These are phyloP conservation scores for Boletus pseudopeckii DNA, from an alignment of 768 basidiomycete species.

Conservation along the genomic window DNA sequence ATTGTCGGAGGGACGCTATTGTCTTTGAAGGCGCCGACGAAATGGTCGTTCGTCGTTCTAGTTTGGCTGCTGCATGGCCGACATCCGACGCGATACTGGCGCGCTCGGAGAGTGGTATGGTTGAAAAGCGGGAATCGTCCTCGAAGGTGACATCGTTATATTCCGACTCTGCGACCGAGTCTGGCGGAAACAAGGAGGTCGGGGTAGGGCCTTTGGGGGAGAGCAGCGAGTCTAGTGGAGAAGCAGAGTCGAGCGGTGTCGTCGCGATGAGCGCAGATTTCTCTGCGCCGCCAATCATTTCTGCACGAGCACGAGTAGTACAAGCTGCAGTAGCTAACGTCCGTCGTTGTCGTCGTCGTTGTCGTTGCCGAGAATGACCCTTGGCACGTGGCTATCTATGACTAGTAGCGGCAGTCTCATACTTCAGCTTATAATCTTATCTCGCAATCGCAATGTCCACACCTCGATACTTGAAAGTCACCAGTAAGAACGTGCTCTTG, in stretches of 20 bases:
- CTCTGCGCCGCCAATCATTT: constrained; percentile 19
- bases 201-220: constrained; percentile 43
- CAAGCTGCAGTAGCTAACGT: not conserved
- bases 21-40: constrained; percentile 22
- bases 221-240: constrained; percentile 45
- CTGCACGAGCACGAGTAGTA: no score
- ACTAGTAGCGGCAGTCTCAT: not conserved
- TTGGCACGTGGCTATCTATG: constrained; percentile 5
- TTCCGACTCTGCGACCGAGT: constrained; percentile 56
- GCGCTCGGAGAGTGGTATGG: constrained; percentile 41
- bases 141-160: constrained; percentile 57
- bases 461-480: constrained; percentile 38
- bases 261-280: constrained; percentile 9
- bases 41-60: constrained; percentile 31
- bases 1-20: constrained; percentile 22
- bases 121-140: constrained; percentile 50
- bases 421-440: not conserved
- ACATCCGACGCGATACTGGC: constrained; percentile 33
- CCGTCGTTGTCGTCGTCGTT: not conserved
- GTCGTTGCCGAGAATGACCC: not conserved
- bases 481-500: constrained; percentile 56
- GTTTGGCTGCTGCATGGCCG: constrained; percentile 16
- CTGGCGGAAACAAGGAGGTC: constrained; percentile 28
- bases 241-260: constrained; percentile 13
- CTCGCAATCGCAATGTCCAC: constrained; percentile 9